Base-by-base conservation (phyloP, 768 basidiomycete genomes). In the Lentinula detonsa region DNA sequence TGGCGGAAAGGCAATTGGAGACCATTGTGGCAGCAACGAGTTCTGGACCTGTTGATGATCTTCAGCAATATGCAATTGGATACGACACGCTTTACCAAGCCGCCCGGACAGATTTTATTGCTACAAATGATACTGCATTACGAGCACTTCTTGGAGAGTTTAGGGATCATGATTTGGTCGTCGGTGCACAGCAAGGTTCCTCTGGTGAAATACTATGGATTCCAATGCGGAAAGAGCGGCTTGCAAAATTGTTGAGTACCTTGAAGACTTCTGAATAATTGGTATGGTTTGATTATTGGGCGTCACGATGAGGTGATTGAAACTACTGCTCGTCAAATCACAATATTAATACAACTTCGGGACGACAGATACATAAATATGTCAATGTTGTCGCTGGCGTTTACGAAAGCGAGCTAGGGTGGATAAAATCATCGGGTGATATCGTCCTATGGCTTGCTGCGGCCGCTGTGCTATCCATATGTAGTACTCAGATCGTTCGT, bases 81-180 rank as follows among this genome's bases (percentile, higher is more conserved):
- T 87, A 88, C 64, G 37, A 39, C 63, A 79, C 81, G 7, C 72
- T 95, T 13, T 95, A 93, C 73, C 84, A 80, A 59, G 73, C 82
- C 15, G 92, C 93, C 8, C 76, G 89, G 57, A 90, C 91, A 52
- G 81, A 90, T 51, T 96, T 98, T 66, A 84, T 98, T 52, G 94
- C 95, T 9, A 88, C 90, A 43, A 94, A 86, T 71, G 94, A 95
- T 65, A 90, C 88, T 3, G 85, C 93, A 40, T 77, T 96, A 67
- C 81, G 90, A 46, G 83, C 92, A 8, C 77, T 96, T 37, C 75
- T 98, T 56, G 87, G 87, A 11, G 97, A 98, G 73, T 98, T 95
- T 72, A 82, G 84, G 66, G 37, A 98, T 71, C 97, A 99, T 65
- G 85, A 85, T 2, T 70, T 98, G 69, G 85, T 98, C n/a, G 77